phyloP scores from a whole-genome alignment of 2,329 filamentous ascomycete genomes.

The Neonectria coccinea region DNA sequence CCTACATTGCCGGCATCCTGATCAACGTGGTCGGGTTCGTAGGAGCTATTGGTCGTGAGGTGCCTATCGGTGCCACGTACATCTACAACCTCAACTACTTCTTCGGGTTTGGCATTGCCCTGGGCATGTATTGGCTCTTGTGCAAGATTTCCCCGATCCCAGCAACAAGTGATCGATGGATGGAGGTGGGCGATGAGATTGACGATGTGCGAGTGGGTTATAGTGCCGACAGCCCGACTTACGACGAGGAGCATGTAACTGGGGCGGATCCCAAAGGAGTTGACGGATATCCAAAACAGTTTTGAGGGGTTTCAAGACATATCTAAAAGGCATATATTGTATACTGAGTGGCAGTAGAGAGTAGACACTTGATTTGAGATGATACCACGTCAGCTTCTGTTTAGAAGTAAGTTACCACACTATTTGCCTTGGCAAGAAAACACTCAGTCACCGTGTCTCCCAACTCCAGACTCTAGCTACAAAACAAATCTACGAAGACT shows the following conservation, averaged over 20 bases:
- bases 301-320: constrained; percentile 12
- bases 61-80: constrained; percentile 84
- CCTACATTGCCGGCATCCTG: constrained; percentile 85
- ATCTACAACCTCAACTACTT: constrained; percentile 96
- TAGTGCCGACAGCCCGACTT: constrained; percentile 52
- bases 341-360: not conserved
- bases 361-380: not conserved
- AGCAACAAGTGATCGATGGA: constrained; percentile 80
- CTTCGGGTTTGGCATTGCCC: constrained; percentile 80
- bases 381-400: not conserved
- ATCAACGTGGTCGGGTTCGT: constrained; percentile 94
- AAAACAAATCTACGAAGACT: not conserved
- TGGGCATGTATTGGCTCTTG: constrained; percentile 74
- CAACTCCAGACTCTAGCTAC: not conserved
- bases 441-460: not conserved
- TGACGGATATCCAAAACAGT: constrained; percentile 29
- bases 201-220: constrained; percentile 65
- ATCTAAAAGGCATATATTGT: not conserved
- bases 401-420: not conserved
- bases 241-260: constrained; percentile 53
- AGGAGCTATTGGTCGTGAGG: constrained; percentile 77
- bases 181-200: constrained; percentile 77
- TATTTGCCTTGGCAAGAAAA: not conserved
- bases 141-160: constrained; percentile 78
- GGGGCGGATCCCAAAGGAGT: constrained; percentile 28